These are phyloP conservation scores for Neurospora crassa DNA, from an alignment of 2,329 filamentous ascomycete species.

Conservation along the genomic window DNA sequence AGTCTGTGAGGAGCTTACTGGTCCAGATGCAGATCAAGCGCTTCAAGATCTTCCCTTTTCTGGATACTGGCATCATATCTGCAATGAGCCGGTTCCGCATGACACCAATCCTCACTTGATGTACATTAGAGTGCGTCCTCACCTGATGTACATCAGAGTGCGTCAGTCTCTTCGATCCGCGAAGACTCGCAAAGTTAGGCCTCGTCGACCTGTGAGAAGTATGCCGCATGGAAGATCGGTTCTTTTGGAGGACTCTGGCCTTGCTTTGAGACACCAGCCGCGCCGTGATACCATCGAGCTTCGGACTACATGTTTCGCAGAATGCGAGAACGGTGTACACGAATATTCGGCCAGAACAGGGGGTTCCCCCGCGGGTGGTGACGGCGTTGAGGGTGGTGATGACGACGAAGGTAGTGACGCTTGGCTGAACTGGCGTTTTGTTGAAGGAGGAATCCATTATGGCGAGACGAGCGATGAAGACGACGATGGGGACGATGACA, in stretches of 20 bases:
- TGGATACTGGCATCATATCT: background rate
- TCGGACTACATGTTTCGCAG: background rate
- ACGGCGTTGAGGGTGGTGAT: background rate
- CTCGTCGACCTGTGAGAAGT: background rate
- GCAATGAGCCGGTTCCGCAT: background rate
- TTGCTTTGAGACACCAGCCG: background rate
- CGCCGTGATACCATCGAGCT: background rate
- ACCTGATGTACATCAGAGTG: background rate
- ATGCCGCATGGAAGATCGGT: background rate
- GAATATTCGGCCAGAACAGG: background rate
- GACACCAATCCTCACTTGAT: background rate
- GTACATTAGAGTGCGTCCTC: background rate
- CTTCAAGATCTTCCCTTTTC: background rate
- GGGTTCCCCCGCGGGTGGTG: background rate
- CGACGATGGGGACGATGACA: background rate
- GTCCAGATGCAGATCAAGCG: background rate
- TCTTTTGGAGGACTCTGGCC: background rate
- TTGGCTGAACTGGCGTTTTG: background rate
- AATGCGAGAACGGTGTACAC: background rate
- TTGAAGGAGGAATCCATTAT: background rate
- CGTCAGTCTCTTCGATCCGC: background rate
- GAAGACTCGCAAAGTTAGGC: background rate
- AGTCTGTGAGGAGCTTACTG: background rate
- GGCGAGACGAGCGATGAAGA: background rate
- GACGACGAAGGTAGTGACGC: background rate